Conservation (phyloP, 2,329 filamentous ascomycete species). For the Aspergillus vadensis region DNA sequence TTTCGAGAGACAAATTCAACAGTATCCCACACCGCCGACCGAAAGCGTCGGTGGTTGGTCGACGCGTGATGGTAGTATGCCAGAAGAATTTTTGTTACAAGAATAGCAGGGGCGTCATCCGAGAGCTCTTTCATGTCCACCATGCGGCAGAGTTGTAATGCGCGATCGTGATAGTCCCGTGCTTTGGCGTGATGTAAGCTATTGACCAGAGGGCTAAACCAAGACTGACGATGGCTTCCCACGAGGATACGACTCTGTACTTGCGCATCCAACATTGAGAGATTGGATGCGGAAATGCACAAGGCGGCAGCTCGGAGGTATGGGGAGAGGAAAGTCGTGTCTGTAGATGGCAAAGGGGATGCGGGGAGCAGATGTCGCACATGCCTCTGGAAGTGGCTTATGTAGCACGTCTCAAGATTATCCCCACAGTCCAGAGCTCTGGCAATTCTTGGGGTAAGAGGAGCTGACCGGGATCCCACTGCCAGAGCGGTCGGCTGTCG, state of each 20-base stretch:
- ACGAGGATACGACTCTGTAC: conserved; percentile 9
- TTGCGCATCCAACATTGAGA: conserved; percentile 18
- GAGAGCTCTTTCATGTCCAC: background rate
- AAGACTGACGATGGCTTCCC: background rate
- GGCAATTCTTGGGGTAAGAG: background rate
- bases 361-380: conserved; percentile 15
- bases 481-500: background rate
- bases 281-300: conserved; percentile 20
- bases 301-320: conserved; percentile 6
- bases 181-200: conserved; percentile 2
- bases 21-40: conserved; percentile 15
- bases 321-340: background rate
- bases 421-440: background rate
- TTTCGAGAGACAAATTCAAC: conserved; percentile 13
- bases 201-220: conserved; percentile 12
- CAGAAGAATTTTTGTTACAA: conserved; percentile 11
- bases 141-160: background rate
- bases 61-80: conserved; percentile 22
- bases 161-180: conserved; percentile 10
- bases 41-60: conserved; percentile 15
- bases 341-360: background rate
- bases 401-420: conserved; percentile 7
- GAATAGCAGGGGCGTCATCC: background rate
- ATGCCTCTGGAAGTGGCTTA: conserved; percentile 12
- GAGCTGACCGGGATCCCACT: background rate